Evolutionary conservation across 139 green algal genomes (phyloP), one percentile per base, ranked within the genome.

Genomic region (Diplosphaera chodatii): DNA sequence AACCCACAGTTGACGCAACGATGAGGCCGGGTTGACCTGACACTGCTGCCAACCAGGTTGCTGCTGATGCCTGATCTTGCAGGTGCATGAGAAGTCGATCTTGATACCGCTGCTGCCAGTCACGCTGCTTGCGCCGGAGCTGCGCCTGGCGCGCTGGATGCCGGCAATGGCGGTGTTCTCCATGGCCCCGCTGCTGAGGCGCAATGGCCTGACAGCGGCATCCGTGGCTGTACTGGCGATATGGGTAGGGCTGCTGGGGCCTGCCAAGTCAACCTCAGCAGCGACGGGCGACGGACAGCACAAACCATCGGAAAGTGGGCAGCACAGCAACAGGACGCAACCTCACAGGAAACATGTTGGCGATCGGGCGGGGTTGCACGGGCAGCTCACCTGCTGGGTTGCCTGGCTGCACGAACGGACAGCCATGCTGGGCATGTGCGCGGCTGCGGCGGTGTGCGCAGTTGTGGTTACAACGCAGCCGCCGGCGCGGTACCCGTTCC

Each of bases 1-100:
- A n/a, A n/a, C n/a, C n/a, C n/a, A n/a, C n/a, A n/a, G n/a, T n/a
- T n/a, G n/a, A n/a, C n/a, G n/a, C n/a, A n/a, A n/a, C n/a, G n/a
- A n/a, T n/a, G n/a, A n/a, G n/a, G n/a, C n/a, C n/a, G n/a, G n/a
- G n/a, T n/a, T n/a, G n/a, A n/a, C n/a, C n/a, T n/a, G n/a, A n/a
- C n/a, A n/a, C n/a, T n/a, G n/a, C n/a, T n/a, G n/a, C n/a, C n/a
- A n/a, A 32, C 18, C 16, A 3, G 66, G 13, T 22, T 30, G 18
- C 21, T 69, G 25, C 20, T 37, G 8, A 8, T 48, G 8, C 10
- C 37, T 48, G 8, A 13, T 8, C 10, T 13, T 48, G 37, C n/a
- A 34, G n/a, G 29, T 99, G 25, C 95, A 99, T 69, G 95, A 99
- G 37, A 99, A 99, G 80, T 97, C 90, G 1, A 92, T 98, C 55